phyloP scores from a whole-genome alignment of 2,329 filamentous ascomycete genomes.

The Monosporascus sp. region DNA sequence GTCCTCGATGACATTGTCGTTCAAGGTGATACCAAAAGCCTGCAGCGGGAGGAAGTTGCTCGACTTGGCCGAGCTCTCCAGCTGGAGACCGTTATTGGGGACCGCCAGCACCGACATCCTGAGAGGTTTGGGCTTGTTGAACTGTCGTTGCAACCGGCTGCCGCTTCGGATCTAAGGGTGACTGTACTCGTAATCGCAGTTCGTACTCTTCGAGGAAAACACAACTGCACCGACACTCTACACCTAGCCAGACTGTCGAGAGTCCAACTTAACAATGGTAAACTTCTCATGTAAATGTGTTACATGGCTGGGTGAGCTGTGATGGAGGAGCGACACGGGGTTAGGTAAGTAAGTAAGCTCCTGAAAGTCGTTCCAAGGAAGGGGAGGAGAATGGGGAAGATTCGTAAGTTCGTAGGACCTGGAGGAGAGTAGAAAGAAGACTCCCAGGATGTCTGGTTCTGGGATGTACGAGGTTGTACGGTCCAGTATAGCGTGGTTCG shows the following conservation, averaged over 20 bases:
- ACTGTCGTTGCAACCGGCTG: background rate
- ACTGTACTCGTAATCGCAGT: slow-evolving; percentile 7
- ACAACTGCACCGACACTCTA: slow-evolving; percentile 21
- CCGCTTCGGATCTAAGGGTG: background rate
- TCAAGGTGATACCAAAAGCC: slow-evolving; percentile 54
- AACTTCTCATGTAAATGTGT: slow-evolving; percentile 25
- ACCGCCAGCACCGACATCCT: slow-evolving; percentile 51
- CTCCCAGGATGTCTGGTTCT: background rate
- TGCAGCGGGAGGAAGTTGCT: slow-evolving; percentile 43
- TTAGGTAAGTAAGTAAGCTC: too few species aligned
- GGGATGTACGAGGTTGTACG: slow-evolving; percentile 23
- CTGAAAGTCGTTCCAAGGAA: background rate
- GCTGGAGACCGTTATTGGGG: slow-evolving; percentile 51
- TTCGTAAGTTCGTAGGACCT: slow-evolving; percentile 2
- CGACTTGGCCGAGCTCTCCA: slow-evolving; percentile 46
- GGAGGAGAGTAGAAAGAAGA: slow-evolving; percentile 2
- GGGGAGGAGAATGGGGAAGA: slow-evolving; percentile 2
- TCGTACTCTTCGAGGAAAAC: slow-evolving; percentile 16
- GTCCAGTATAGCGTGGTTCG: slow-evolving; percentile 7
- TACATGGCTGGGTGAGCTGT: slow-evolving; percentile 20
- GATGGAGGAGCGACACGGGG: background rate
- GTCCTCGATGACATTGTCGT: slow-evolving; percentile 53
- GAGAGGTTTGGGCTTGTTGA: slow-evolving; percentile 7
- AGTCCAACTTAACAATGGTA: slow-evolving; percentile 28
- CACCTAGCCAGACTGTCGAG: slow-evolving; percentile 27